Conservation (phyloP, 306 rosid genomes). For the Crotalaria pallida region DNA sequence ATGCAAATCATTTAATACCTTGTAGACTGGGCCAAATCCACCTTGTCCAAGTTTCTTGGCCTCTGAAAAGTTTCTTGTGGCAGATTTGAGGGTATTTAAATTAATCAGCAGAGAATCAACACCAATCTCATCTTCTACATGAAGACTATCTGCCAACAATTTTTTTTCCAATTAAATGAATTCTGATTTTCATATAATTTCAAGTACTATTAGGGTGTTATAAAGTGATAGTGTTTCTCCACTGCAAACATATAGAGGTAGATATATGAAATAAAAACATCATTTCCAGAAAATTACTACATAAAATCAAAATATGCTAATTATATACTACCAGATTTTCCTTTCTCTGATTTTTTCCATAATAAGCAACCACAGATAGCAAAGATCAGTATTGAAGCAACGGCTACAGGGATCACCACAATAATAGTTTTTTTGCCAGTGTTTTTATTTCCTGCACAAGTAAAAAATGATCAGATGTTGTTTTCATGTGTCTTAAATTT, state of each 20-base stretch:
- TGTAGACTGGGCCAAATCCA: conserved; percentile 29
- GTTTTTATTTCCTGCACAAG: conserved; percentile 15
- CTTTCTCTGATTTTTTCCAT: neutral
- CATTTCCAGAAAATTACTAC: neutral
- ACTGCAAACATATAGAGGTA: neutral
- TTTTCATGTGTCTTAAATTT: neutral
- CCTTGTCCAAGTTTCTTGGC: conserved; percentile 29
- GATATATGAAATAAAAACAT: neutral
- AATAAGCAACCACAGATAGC: neutral
- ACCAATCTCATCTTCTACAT: neutral
- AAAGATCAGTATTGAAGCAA: neutral
- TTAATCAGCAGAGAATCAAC: neutral
- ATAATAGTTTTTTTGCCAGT: neutral
- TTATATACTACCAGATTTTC: neutral
- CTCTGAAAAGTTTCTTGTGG: conserved; percentile 26
- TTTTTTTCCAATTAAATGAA: neutral
- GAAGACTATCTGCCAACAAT: neutral
- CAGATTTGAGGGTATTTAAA: conserved; percentile 1
- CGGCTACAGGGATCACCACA: conserved; percentile 10
- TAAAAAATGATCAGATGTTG: neutral
- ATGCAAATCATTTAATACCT: conserved; percentile 3
- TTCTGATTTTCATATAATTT: neutral
- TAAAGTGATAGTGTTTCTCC: neutral
- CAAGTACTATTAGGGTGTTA: neutral
- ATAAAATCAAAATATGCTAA: neutral